phyloP scores from a whole-genome alignment of 83 land plant genomes.

The Thuja plicata region DNA sequence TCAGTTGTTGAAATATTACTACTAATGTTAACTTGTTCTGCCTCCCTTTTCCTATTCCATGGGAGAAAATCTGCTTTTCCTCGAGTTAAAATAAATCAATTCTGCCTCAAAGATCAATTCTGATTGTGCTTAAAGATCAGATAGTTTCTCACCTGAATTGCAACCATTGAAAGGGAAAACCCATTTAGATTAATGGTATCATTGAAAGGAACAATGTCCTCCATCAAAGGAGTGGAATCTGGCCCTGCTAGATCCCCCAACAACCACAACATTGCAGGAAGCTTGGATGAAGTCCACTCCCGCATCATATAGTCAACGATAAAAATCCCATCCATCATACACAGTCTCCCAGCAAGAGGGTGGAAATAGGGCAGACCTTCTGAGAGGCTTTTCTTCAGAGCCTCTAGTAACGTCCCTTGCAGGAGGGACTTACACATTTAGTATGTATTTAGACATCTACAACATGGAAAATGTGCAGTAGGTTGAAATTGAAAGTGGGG shows the following conservation, averaged over 20 bases:
- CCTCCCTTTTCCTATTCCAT: too few species aligned
- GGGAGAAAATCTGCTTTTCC: too few species aligned
- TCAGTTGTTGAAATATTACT: too few species aligned
- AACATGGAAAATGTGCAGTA: not conserved
- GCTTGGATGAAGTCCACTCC: conserved; percentile 44
- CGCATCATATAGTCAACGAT: conserved; percentile 54
- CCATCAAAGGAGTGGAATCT: conserved; percentile 18
- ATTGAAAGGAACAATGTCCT: conserved; percentile 49
- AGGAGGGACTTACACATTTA: too few species aligned
- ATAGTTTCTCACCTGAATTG: conserved; percentile 43
- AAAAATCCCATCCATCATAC: conserved; percentile 50
- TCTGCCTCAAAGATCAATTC: too few species aligned
- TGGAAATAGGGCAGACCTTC: conserved; percentile 51
- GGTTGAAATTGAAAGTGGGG: not conserved
- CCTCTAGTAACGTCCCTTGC: conserved; percentile 12
- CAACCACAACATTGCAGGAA: conserved; percentile 10
- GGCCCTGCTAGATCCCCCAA: conserved; percentile 25
- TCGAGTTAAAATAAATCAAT: too few species aligned
- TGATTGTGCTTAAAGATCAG: too few species aligned
- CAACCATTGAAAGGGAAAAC: conserved; percentile 39
- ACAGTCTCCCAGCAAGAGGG: conserved; percentile 59
- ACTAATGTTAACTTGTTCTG: too few species aligned
- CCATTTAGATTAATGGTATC: conserved; percentile 54
- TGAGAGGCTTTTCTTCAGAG: conserved; percentile 44
- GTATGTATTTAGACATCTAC: not conserved